Evolutionary conservation across 2,329 filamentous ascomycete species (phyloP), one percentile per base, ranked within the genome.

Genomic region (Fusarium coicis): DNA sequence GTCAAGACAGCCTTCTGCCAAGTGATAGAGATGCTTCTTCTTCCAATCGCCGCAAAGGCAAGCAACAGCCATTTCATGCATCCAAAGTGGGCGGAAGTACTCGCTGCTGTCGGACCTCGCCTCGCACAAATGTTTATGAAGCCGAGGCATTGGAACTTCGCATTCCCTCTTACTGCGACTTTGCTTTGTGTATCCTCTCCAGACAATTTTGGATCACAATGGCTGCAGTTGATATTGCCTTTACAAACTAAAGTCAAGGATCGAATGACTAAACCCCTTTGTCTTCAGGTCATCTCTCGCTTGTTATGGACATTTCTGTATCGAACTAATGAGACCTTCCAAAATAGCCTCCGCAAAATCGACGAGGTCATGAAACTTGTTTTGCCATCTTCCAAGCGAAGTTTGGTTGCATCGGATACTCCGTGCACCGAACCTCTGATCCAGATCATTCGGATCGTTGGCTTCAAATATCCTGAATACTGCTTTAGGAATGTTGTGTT

Each of bases 1-100:
- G 91, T 98, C 78, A 99, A 99, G 81, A 93, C 96, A 75, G 94
- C 95, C 1, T 99, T 98, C 79, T 98, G 96, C 80, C 93, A 97
- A 78, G 91, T 97, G 28, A 89, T 99, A 58, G 94, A 97, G 77
- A 93, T 93, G 74, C 87, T 99, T 34, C 84, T 99, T 30, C 88
- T 98, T 19, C 94, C 95, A 2, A 92, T 99, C 56, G 96, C 96
- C 19, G 93, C 93, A 8, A 93, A 91, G 72, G 93, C 94, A 10
- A 92, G 87, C 63, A 90, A 89, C 75, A 91, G 88, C 54, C 93
- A 98, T 79, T 88, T 98, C 68, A 91, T 91, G 60, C 88, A 93
- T 72, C 91, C 93, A 1, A 96, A 92, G 81, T 99, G 96, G 96
- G 92, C 90, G 72, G 91, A 96, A 70, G 95, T 97, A 10, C 85